phyloP scores from a whole-genome alignment of 2,329 filamentous ascomycete genomes.

The Paraphoma chrysanthemicola region DNA sequence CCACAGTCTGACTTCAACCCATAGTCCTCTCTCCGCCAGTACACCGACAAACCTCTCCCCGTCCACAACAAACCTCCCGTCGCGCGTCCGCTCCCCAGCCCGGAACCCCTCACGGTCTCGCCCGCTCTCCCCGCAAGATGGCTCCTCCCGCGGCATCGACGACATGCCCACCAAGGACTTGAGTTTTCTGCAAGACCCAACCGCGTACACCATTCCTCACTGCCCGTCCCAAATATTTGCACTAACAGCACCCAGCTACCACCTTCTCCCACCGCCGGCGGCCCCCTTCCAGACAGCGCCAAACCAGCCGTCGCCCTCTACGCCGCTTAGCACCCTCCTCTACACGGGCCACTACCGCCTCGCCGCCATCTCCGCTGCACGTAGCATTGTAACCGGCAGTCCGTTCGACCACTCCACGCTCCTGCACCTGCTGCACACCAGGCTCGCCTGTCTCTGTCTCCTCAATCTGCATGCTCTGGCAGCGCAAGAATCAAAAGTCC shows the following conservation, averaged over 20 bases:
- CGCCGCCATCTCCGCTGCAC: conserved; percentile 73
- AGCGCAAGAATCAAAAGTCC: conserved; percentile 67
- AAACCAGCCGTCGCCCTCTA: conserved; percentile 65
- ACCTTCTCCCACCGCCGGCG: conserved; percentile 72
- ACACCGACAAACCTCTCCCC: conserved; percentile 5
- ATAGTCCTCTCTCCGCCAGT: conserved; percentile 28
- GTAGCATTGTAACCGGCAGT: conserved; percentile 62
- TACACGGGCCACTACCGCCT: conserved; percentile 78
- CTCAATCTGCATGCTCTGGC: conserved; percentile 68
- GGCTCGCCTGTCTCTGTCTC: conserved; percentile 81
- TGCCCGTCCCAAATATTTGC: conserved; percentile 41
- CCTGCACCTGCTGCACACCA: conserved; percentile 79
- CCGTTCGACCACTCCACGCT: conserved; percentile 70
- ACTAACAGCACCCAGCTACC: conserved; percentile 81
- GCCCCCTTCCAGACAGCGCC: conserved; percentile 73
- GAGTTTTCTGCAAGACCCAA: conserved; percentile 48
- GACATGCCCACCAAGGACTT: conserved; percentile 71
- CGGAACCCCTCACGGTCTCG: conserved; percentile 11
- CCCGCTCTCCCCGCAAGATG: conserved; percentile 29
- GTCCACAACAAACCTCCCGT: conserved; percentile 9
- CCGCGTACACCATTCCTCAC: not conserved
- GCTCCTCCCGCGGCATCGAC: conserved; percentile 22
- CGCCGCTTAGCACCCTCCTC: conserved; percentile 73
- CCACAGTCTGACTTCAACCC: conserved; percentile 13
- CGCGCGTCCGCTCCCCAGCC: conserved; percentile 31